Percentiles rank a stretch among this genome's conserved stretches.
Evolutionary conservation across 2,329 filamentous ascomycete species (phyloP).

Genomic region (Pseudogymnoascus verrucosus): DNA sequence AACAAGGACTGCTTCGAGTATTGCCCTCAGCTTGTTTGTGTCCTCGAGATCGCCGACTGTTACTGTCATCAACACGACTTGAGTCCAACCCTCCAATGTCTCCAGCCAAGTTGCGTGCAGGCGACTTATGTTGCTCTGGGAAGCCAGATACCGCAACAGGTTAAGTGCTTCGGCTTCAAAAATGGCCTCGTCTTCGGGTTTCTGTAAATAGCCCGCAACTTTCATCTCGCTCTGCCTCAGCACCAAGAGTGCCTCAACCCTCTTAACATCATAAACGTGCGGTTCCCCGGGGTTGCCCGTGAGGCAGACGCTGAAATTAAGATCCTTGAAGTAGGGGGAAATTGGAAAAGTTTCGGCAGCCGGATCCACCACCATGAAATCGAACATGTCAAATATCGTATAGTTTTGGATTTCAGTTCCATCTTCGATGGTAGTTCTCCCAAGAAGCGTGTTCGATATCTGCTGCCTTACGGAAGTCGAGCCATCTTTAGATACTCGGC

Average conservation of each 20-base stretch:
- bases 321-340: conserved; percentile 52
- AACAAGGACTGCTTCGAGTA: conserved; percentile 78
- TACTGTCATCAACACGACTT: conserved; percentile 74
- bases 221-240: conserved; percentile 58
- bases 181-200: conserved; percentile 39
- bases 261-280: conserved; percentile 58
- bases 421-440: conserved; percentile 59
- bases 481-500: conserved; percentile 62
- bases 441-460: conserved; percentile 67
- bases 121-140: conserved; percentile 55
- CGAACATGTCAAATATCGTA: conserved; percentile 85
- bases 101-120: conserved; percentile 47
- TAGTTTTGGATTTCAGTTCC: conserved; percentile 60
- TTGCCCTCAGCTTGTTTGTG: conserved; percentile 64
- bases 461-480: conserved; percentile 63
- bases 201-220: conserved; percentile 40
- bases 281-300: conserved; percentile 51
- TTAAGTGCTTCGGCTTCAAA: conserved; percentile 51
- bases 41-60: conserved; percentile 73
- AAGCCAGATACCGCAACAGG: conserved; percentile 54
- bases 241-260: conserved; percentile 65
- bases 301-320: conserved; percentile 60
- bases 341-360: conserved; percentile 40
- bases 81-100: conserved; percentile 75
- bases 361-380: conserved; percentile 64